Evolutionary conservation across 2,329 filamentous ascomycete genomes (phyloP).

Genomic region (Truncatella angustata): DNA sequence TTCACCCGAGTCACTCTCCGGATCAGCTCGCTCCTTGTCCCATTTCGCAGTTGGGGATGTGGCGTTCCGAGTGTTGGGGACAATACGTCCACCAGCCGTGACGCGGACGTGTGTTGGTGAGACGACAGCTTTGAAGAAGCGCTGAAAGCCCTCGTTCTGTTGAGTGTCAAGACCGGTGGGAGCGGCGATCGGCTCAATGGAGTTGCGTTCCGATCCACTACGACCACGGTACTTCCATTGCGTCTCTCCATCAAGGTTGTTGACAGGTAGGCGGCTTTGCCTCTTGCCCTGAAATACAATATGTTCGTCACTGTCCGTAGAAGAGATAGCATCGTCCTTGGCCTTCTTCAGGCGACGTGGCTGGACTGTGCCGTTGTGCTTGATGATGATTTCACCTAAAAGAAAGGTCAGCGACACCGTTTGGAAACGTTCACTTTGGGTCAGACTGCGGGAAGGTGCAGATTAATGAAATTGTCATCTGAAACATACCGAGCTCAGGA

Average conservation of each 20-base stretch:
- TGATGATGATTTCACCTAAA: conserved; percentile 29
- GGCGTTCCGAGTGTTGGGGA: conserved; percentile 59
- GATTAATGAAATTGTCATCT: background rate
- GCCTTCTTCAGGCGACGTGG: conserved; percentile 23
- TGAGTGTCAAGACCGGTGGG: conserved; percentile 53
- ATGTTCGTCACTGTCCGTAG: conserved; percentile 34
- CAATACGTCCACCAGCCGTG: conserved; percentile 65
- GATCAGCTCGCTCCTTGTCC: conserved; percentile 37
- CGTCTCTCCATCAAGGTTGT: conserved; percentile 11
- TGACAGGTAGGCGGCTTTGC: conserved; percentile 17
- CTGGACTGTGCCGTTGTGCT: conserved; percentile 18
- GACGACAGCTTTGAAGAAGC: conserved; percentile 66
- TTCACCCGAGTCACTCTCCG: conserved; percentile 23
- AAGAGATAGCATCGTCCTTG: conserved; percentile 29
- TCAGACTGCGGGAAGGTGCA: conserved; percentile 11
- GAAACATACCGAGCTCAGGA: conserved; percentile 38
- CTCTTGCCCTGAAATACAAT: conserved; percentile 35
- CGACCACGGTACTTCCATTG: conserved; percentile 46
- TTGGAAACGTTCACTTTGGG: conserved; percentile 14
- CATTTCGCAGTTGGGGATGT: conserved; percentile 53
- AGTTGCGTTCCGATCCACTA: conserved; percentile 39
- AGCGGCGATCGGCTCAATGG: conserved; percentile 49
- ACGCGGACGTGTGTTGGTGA: conserved; percentile 67
- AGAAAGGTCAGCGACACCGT: no score
- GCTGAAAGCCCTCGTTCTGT: conserved; percentile 63